Base-by-base conservation (phyloP, 352 stramenopile genomes). In the Albugo laibachii region DNA sequence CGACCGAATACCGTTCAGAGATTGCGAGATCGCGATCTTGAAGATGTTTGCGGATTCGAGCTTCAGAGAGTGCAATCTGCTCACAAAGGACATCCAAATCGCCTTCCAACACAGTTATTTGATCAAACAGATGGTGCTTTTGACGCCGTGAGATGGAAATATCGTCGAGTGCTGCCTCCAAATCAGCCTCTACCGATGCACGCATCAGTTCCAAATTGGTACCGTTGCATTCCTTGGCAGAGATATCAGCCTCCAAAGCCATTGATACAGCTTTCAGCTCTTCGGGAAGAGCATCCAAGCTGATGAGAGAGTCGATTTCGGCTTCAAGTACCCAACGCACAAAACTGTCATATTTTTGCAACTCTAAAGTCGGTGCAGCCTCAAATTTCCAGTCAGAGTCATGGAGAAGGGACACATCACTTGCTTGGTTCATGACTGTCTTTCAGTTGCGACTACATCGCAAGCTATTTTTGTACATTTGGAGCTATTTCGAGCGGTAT, bases 11-110 rank as follows among this genome's bases (percentile, higher is more conserved):
- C 20, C 65, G 75, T 42, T 84, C 67, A 5, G 67, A 67, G 21
- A 84, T 84, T 21, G 67, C 69, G 35, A 80, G 49, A 45, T 82
- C 72, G 18, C 72, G 67, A 44, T 84, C 69, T 43, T 82, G 67
- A 21, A 84, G 39, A n/a, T 78, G 63, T 49, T 84, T 82, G 44
- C 72, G 67, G 41, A 84, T 80, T 12, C 69, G 63, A n/a, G 69
- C 61, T 46, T 84, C 72, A 11, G 82, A 58, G 16, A 84, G 57
- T 12, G 62, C 56, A 44, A 84, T 80, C 13, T 59, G 56, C 47
- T 79, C 59, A 24, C 43, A 55, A 48, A 59, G 79, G 19, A 57
- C 54, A 12, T 69, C 59, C 1, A 56, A 52, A 40, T 84, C 65
- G 14, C 65, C 56, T 13, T 69, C 53, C 11, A 82, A 45, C 27